Percentiles rank a stretch among this genome's conserved stretches.
phyloP scores from a whole-genome alignment of 345 rosid species.

The Microcos paniculata region DNA sequence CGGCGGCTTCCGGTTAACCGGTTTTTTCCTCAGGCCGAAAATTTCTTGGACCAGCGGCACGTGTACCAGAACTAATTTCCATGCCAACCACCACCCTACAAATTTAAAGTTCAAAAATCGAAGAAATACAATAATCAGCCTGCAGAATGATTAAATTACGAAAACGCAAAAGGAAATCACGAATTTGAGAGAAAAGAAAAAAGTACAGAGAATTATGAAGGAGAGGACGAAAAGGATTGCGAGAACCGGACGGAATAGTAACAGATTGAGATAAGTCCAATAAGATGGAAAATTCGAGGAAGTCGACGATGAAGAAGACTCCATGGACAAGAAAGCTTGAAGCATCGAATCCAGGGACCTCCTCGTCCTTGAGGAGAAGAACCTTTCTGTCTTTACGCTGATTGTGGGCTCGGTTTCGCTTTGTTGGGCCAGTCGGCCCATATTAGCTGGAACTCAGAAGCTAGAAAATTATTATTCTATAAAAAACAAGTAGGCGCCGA shows the following conservation, averaged over 20 bases:
- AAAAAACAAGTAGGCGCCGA: neutral
- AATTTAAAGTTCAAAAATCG: neutral
- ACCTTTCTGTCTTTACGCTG: neutral
- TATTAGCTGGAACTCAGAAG: neutral
- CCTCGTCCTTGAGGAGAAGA: neutral
- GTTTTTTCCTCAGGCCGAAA: slow-evolving; percentile 65
- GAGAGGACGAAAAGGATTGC: slow-evolving; percentile 56
- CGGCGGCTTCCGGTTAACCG: slow-evolving; percentile 49
- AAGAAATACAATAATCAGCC: neutral
- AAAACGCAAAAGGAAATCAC: neutral
- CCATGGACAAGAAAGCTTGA: neutral
- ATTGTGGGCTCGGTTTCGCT: neutral
- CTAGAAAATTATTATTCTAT: no score
- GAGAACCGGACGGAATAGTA: slow-evolving; percentile 56
- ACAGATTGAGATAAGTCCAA: slow-evolving; percentile 32
- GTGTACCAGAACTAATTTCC: slow-evolving; percentile 85
- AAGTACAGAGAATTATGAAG: slow-evolving; percentile 52
- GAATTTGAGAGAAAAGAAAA: neutral
- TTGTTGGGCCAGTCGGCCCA: neutral
- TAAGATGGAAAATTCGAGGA: slow-evolving; percentile 13
- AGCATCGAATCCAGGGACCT: neutral
- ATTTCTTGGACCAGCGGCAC: slow-evolving; percentile 87
- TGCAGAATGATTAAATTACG: neutral
- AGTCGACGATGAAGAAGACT: slow-evolving; percentile 12
- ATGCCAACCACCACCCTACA: slow-evolving; percentile 82